These are phyloP conservation scores for Xylaria sp. DNA, from an alignment of 495 filamentous ascomycete species.

Conservation along the genomic window DNA sequence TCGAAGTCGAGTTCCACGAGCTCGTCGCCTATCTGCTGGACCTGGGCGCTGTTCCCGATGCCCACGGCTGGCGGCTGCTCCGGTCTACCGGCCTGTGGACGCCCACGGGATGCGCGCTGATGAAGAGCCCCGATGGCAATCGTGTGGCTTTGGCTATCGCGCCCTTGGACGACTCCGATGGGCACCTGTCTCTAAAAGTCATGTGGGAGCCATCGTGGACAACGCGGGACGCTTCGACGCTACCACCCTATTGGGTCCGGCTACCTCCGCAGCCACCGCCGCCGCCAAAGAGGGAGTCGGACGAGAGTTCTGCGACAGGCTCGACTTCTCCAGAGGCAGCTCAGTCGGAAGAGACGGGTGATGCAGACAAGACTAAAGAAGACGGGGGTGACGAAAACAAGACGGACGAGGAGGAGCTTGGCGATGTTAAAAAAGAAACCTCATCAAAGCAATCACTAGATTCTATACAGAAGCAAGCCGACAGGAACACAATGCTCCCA, in stretches of 20 bases:
- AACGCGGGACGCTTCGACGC: conserved; percentile 54
- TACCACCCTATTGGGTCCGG: conserved; percentile 70
- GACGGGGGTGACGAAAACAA: conserved; percentile 16
- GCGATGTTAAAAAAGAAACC: conserved; percentile 21
- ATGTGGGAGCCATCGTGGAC: conserved; percentile 65
- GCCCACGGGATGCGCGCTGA: conserved; percentile 63
- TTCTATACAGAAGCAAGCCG: conserved; percentile 39
- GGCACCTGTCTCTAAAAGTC: conserved; percentile 63
- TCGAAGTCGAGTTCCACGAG: conserved; percentile 68
- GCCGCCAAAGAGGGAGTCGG: conserved; percentile 31
- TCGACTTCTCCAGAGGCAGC: background rate
- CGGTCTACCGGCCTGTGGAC: conserved; percentile 68
- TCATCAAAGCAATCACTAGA: conserved; percentile 46
- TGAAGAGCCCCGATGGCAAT: conserved; percentile 60
- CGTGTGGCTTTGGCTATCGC: conserved; percentile 62
- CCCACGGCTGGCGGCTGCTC: conserved; percentile 64
- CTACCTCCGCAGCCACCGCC: conserved; percentile 47
- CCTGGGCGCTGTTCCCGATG: conserved; percentile 65
- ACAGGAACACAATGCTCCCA: conserved; percentile 32
- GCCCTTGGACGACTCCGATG: conserved; percentile 66
- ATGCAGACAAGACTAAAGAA: conserved; percentile 18
- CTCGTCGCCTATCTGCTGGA: conserved; percentile 68
- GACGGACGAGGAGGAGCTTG: conserved; percentile 16
- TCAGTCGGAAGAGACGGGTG: conserved; percentile 10
- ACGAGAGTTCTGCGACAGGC: background rate